Percentiles rank a stretch among this genome's conserved stretches.
Conservation (phyloP, 2,329 filamentous ascomycete genomes). For the Aspergillus fijiensis region DNA sequence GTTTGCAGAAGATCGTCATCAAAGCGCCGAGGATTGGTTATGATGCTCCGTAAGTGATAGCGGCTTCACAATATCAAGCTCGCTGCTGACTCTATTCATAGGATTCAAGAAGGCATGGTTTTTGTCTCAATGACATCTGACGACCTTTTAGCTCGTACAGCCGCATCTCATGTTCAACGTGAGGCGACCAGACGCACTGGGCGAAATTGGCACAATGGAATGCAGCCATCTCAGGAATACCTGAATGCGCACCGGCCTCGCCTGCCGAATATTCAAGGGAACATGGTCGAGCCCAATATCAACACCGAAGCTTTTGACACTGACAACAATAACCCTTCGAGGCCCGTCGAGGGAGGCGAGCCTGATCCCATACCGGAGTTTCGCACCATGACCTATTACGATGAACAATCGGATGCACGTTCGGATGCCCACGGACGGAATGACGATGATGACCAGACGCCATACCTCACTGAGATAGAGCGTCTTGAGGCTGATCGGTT, state of each 20-base stretch:
- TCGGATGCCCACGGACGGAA: background rate
- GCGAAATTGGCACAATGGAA: constrained; percentile 29
- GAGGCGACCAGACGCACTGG: constrained; percentile 33
- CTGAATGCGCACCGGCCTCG: constrained; percentile 39
- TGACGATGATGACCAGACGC: constrained; percentile 28
- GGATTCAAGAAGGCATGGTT: constrained; percentile 86
- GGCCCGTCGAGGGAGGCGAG: constrained; percentile 8
- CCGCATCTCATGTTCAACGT: constrained; percentile 73
- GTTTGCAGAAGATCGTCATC: constrained; percentile 80
- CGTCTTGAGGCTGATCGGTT: constrained; percentile 23
- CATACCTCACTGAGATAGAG: constrained; percentile 27
- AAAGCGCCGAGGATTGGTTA: constrained; percentile 79
- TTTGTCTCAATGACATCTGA: constrained; percentile 85
- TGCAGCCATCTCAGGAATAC: constrained; percentile 43
- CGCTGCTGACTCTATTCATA: constrained; percentile 45
- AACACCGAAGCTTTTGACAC: constrained; percentile 26
- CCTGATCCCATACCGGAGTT: constrained; percentile 30
- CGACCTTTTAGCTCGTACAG: constrained; percentile 69
- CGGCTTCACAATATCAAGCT: background rate
- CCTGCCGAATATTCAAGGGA: constrained; percentile 32
- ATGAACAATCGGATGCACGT: constrained; percentile 34
- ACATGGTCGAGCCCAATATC: constrained; percentile 23
- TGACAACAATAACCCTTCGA: constrained; percentile 17
- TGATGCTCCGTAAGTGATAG: constrained; percentile 72
- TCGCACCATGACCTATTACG: constrained; percentile 38